Evolutionary conservation across 768 basidiomycete genomes (phyloP), one percentile per base, ranked within the genome.

Genomic region (Hortiboletus flavorubellus): DNA sequence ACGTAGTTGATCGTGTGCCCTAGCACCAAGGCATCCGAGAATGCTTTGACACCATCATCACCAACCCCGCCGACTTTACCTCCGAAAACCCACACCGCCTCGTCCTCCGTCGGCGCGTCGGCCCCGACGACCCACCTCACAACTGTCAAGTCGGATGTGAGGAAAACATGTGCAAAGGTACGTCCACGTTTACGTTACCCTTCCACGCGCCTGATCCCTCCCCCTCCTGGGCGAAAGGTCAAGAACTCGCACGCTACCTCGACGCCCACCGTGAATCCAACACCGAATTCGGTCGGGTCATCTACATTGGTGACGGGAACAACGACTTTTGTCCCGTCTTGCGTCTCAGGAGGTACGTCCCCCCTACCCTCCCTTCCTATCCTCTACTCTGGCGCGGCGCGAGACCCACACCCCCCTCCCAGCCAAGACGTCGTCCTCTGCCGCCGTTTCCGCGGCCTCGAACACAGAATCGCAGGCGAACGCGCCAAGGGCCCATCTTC

Each of bases 141-240:
- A 68, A 65, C 8, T 99, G 97, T 73, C 76, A 75, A 42, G 80
- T 96, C 49, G 96, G 96, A 7, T 99, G 97, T 76, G 86, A 86
- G 53, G 82, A 87, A 14, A 98, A 99, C 77, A 97, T 99, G 95
- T 99, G 97, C 79, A 99, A 99, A 78, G 93, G 92, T 86, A 18
- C 43, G 47, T 54, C 11, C 21, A 21, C 21, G 21, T 21, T 21
- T 21, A 21, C 21, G 21, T 21, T 21, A 21, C 21, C 21, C 21
- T 21, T 21, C 21, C 21, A 21, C 21, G 2, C 21, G 21, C 2
- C 21, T 21, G 21, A 21, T 21, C 21, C 21, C 21, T 1, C 21
- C 21, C 21, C 21, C 2, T 21, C 21, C 21, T 2, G 21, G 29
- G n/a, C 18, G 4, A 6, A 61, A 93, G 95, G 96, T n/a, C 87